Percentiles rank a stretch among this genome's conserved stretches.
Conservation (phyloP, 768 basidiomycete genomes). For the Mrakia blollopis region DNA sequence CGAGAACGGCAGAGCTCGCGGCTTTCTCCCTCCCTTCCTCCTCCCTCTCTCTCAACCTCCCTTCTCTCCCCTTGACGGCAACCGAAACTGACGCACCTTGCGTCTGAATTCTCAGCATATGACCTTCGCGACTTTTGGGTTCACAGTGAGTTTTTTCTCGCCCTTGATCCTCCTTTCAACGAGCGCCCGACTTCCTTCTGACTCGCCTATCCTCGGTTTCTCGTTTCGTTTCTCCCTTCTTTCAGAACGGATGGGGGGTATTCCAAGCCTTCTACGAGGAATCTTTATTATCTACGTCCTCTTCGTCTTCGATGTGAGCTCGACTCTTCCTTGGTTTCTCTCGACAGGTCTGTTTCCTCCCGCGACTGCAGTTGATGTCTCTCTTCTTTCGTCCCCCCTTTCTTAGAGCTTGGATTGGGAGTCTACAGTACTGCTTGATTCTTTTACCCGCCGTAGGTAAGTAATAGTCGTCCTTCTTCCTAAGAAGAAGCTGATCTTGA, state of each 20-base stretch:
- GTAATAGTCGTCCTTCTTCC: not conserved
- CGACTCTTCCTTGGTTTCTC: not conserved
- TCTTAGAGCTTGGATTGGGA: constrained; percentile 15
- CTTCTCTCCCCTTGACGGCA: not conserved
- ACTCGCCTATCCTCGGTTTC: not conserved
- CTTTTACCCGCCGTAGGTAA: constrained; percentile 3
- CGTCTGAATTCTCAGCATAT: not conserved
- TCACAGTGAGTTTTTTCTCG: not conserved
- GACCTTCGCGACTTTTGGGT: constrained; percentile 8
- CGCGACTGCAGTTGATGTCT: not conserved
- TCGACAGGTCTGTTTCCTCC: not conserved
- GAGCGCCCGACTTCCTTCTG: not conserved
- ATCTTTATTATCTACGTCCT: not conserved
- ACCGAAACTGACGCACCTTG: not conserved
- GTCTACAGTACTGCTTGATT: constrained; percentile 15
- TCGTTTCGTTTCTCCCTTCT: not conserved
- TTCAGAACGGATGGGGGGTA: not conserved
- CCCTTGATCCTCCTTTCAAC: not conserved
- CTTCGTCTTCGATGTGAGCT: not conserved
- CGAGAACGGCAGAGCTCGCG: not conserved
- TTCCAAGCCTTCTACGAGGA: constrained; percentile 13
- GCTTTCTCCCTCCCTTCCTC: not conserved
- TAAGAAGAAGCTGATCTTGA: not conserved
- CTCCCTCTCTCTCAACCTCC: not conserved
- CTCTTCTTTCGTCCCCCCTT: constrained; percentile 39